These are phyloP conservation scores for Plenodomus tracheiphilus DNA, from an alignment of 2,329 filamentous ascomycete genomes.

Conservation along the genomic window DNA sequence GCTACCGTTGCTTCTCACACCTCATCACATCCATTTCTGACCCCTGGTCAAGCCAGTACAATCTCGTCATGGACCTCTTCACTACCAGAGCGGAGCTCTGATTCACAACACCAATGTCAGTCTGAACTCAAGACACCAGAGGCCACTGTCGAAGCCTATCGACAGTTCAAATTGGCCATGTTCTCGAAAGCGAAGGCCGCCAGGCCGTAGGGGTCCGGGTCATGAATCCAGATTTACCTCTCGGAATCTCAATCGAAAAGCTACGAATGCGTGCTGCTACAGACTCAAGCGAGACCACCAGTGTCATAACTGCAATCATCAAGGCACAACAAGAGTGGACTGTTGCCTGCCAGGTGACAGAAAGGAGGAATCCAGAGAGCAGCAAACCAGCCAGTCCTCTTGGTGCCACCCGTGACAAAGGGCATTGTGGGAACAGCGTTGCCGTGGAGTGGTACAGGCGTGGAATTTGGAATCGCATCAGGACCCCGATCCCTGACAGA, in stretches of 20 bases:
- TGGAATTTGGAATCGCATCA: background rate
- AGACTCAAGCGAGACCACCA: background rate
- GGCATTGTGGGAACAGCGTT: too few species aligned
- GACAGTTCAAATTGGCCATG: slow-evolving; percentile 35
- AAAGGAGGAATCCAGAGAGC: background rate
- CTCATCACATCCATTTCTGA: slow-evolving; percentile 31
- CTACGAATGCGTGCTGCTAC: background rate
- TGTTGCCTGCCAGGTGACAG: background rate
- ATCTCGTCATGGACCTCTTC: slow-evolving; percentile 40
- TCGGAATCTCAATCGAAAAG: background rate
- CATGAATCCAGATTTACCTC: background rate
- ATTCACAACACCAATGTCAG: background rate
- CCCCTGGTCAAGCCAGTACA: slow-evolving; percentile 29
- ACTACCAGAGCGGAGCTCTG: slow-evolving; percentile 24
- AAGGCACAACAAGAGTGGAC: too few species aligned
- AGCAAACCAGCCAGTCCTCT: too few species aligned
- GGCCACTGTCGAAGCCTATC: slow-evolving; percentile 40
- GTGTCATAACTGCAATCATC: background rate
- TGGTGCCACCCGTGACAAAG: too few species aligned
- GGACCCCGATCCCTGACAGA: background rate
- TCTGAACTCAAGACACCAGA: slow-evolving; percentile 17
- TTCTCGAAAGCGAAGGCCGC: slow-evolving; percentile 40
- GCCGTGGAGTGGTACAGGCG: too few species aligned
- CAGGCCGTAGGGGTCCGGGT: slow-evolving; percentile 1
- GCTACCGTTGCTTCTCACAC: slow-evolving; percentile 15